phyloP scores from a whole-genome alignment of 176 grass and related monocot species.

The Chrysopogon serrulatus region DNA sequence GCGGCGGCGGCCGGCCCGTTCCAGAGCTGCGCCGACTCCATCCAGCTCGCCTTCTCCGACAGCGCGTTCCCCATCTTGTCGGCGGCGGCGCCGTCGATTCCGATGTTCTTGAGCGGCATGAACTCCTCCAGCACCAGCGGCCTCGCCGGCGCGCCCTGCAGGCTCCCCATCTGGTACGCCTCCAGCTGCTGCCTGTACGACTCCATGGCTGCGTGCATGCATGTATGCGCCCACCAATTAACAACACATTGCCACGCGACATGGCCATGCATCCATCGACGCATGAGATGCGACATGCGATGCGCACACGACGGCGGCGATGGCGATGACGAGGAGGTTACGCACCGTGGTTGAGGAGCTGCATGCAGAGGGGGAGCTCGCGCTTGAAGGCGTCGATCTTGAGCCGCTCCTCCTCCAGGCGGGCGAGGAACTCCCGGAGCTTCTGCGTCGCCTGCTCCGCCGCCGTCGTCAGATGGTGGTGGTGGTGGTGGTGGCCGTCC shows the following conservation, averaged over 20 bases:
- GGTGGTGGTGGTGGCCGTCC: constrained; percentile 27
- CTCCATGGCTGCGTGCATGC: constrained; percentile 56
- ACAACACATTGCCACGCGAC: background rate
- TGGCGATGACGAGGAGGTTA: background rate
- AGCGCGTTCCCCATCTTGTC: constrained; percentile 32
- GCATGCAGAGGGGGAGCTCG: constrained; percentile 96
- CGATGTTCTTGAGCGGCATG: constrained; percentile 78
- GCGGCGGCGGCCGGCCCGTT: constrained; percentile 19
- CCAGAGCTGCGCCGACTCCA: constrained; percentile 98
- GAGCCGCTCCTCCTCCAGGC: constrained; percentile 83
- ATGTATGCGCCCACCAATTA: background rate
- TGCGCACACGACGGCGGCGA: background rate
- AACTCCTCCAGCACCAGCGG: constrained; percentile 86
- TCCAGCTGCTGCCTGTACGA: constrained; percentile 88
- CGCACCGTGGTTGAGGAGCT: constrained; percentile 86
- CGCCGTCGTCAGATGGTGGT: background rate
- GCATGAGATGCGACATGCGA: too few species aligned
- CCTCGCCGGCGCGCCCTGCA: constrained; percentile 29
- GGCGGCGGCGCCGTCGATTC: constrained; percentile 37
- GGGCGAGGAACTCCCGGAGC: constrained; percentile 71
- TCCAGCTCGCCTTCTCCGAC: constrained; percentile 96
- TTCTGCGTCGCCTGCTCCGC: constrained; percentile 68
- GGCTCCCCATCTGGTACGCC: constrained; percentile 54
- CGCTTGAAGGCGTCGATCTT: constrained; percentile 99
- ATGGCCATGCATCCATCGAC: background rate